Evolutionary conservation across 106 monocot species (phyloP), one percentile per base, ranked within the genome.

Genomic region (Posidonia australis): DNA sequence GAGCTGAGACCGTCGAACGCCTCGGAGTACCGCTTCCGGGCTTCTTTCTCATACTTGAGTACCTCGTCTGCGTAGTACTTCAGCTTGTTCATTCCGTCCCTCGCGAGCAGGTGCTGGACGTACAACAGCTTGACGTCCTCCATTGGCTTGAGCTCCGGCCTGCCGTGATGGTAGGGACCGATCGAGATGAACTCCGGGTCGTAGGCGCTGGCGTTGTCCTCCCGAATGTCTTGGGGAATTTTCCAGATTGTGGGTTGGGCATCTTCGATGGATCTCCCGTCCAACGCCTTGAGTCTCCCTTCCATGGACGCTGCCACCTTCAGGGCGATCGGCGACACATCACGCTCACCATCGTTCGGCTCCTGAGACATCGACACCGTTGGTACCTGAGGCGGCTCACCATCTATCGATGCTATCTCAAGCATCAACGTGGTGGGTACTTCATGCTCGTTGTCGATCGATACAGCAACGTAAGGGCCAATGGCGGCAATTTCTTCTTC

Each of bases 161-260:
- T 36, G 36, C 36, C 76, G 46, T 78, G 66, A 68, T 85, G 89
- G 74, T 69, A 78, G 3, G 85, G 89, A 22, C 89, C 85, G 17
- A 85, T 75, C 18, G 82, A 89, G 21, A 80, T 69, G 9, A 82
- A 16, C 65, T 75, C 20, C 14, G 70, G 70, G 7, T 70, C 70
- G 48, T 62, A 70, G 18, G 70, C 60, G 21, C 27, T 44, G 10
- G 20, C 47, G 27, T 51, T 17, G 1, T 3, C 26, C 14, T 10
- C 9, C 19, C 32, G 20, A 24, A 66, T 10, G 51, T 49, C 47
- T 12, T 2, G 6, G 17, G 14, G 66, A 17, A 66, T 49, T 30
- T 44, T 48, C 46, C 6, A 19, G 48, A 66, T 66, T 5, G 29
- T 29, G 16, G 63, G 63, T 1, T 0, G 25, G 14, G 0, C 10